phyloP scores from a whole-genome alignment of 1,139 yeast genomes.

The Scheffersomyces parashehatae region DNA sequence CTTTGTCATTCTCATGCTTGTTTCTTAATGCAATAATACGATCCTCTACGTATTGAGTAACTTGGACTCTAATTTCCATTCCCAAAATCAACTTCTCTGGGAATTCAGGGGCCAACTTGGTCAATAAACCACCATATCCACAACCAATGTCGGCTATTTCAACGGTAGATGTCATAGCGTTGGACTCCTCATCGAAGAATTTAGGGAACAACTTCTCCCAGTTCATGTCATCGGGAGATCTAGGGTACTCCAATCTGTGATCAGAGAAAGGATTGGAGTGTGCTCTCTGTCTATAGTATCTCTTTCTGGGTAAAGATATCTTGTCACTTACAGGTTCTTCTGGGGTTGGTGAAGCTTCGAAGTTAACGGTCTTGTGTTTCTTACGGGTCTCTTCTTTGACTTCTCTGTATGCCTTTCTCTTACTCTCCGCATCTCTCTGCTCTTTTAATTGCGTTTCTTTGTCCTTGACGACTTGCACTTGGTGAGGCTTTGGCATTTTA shows the following conservation, averaged over 20 bases:
- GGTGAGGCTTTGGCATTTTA: conserved; percentile 9
- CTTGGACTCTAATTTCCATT: conserved; percentile 97
- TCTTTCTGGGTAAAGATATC: conserved; percentile 71
- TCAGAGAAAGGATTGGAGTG: conserved; percentile 98
- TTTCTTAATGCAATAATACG: conserved; percentile 84
- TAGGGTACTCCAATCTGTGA: conserved; percentile 87
- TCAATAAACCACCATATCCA: conserved; percentile 92
- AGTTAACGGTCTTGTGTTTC: conserved; percentile 33
- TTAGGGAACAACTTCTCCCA: conserved; percentile 80
- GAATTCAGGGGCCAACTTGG: conserved; percentile 75
- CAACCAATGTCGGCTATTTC: conserved; percentile 97
- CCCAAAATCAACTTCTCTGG: conserved; percentile 79
- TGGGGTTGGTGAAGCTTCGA: conserved; percentile 18
- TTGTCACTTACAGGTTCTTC: conserved; percentile 10
- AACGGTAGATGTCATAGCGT: conserved; percentile 55
- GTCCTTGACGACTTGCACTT: conserved; percentile 10
- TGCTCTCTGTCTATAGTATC: conserved; percentile 93
- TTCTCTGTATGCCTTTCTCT: conserved; percentile 42
- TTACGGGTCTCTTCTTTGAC: conserved; percentile 36
- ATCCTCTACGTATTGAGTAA: conserved; percentile 95
- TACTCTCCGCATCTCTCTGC: conserved; percentile 35
- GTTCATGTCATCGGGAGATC: conserved; percentile 78
- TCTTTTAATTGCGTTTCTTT: conserved; percentile 30
- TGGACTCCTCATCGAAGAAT: conserved; percentile 41
- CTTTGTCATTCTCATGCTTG: conserved; percentile 38